Evolutionary conservation across 192 early-diverging fungal species (phyloP).

Genomic region (Chytriomyces sp.): DNA sequence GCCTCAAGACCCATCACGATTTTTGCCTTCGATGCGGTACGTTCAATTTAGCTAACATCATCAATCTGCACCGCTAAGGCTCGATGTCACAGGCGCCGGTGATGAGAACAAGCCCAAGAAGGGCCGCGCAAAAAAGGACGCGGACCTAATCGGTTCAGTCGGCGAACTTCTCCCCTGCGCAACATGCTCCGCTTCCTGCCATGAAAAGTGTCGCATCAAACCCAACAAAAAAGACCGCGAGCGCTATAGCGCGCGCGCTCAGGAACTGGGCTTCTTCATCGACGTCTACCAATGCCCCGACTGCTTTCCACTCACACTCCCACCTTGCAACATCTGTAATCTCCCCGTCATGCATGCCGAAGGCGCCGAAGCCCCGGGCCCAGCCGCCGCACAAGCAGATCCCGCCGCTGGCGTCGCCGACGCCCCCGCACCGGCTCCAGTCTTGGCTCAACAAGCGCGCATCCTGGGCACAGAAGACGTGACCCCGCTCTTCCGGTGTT

Average conservation of each 20-base stretch:
- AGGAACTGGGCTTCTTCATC: background rate
- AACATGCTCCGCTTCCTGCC: constrained; percentile 23
- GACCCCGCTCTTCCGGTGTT: constrained; percentile 29
- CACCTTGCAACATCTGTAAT: constrained; percentile 15
- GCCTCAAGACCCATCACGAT: no score
- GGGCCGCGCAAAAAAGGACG: constrained; percentile 5
- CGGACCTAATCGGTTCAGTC: constrained; percentile 15
- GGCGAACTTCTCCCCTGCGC: constrained; percentile 23
- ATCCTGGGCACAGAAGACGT: background rate
- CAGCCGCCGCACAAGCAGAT: background rate
- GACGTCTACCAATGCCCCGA: constrained; percentile 22
- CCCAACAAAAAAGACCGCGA: constrained; percentile 10
- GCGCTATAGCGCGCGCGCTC: background rate
- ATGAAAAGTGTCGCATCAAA: constrained; percentile 16
- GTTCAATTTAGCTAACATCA: background rate
- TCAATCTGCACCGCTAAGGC: background rate
- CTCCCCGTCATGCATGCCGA: background rate
- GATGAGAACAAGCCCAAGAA: background rate
- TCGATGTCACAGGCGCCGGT: background rate
- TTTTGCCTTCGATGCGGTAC: constrained; percentile 20
- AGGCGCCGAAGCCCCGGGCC: background rate
- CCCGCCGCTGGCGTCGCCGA: background rate
- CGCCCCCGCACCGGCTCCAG: no score
- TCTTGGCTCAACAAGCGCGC: background rate
- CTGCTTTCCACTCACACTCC: constrained; percentile 1